Conservation (phyloP, 768 basidiomycete genomes). For the Mycena amicta region DNA sequence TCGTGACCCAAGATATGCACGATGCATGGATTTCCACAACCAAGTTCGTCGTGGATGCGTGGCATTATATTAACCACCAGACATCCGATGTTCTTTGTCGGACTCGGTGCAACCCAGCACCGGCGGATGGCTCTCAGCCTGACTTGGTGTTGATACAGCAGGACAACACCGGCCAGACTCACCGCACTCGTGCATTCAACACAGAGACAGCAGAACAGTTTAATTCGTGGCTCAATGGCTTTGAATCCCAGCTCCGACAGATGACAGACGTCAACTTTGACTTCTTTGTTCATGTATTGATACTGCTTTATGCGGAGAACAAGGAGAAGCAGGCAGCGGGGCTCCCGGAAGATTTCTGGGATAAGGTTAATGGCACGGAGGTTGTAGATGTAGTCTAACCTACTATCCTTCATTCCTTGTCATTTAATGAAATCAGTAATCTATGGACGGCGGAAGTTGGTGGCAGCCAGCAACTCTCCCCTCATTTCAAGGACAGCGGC, state of each 20-base stretch:
- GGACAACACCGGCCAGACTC: neutral
- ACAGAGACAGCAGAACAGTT: constrained; percentile 11
- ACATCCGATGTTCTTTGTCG: neutral
- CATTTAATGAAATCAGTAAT: too few relatives aligned
- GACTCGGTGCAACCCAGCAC: neutral
- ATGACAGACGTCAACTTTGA: neutral
- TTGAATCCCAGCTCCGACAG: neutral
- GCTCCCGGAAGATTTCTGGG: too few relatives aligned
- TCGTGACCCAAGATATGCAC: neutral
- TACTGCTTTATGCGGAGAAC: neutral
- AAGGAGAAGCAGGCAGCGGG: too few relatives aligned
- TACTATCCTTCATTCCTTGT: too few relatives aligned
- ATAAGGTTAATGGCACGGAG: too few relatives aligned
- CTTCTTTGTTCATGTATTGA: neutral
- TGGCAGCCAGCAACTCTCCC: too few relatives aligned
- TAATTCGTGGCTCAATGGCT: neutral
- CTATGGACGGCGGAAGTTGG: too few relatives aligned
- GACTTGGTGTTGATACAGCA: neutral
- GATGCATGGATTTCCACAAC: neutral
- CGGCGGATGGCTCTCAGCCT: neutral
- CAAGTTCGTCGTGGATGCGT: neutral
- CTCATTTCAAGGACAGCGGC: too few relatives aligned
- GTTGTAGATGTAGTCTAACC: too few relatives aligned
- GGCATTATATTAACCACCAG: neutral
- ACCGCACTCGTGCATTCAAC: constrained; percentile 3